Evolutionary conservation across 2,329 filamentous ascomycete species (phyloP).

Genomic region (Alternaria dauci): DNA sequence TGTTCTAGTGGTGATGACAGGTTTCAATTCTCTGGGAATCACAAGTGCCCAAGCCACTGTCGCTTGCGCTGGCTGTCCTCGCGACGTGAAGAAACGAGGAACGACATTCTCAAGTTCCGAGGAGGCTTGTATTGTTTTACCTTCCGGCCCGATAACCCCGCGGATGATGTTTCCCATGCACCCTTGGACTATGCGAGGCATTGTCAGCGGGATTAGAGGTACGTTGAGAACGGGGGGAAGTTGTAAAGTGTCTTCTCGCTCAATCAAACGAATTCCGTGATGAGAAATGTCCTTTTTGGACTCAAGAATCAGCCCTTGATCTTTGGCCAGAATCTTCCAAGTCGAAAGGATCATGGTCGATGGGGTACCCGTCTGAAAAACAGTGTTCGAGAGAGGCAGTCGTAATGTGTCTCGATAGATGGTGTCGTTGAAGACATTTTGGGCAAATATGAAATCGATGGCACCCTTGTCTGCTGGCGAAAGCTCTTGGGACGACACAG

Average conservation of each 20-base stretch:
- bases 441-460: constrained; percentile 36
- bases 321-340: constrained; percentile 26
- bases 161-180: constrained; percentile 83
- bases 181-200: constrained; percentile 67
- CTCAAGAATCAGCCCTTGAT: constrained; percentile 13
- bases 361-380: constrained; percentile 73
- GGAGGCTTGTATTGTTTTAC: constrained; percentile 67
- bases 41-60: constrained; percentile 79
- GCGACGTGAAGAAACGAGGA: constrained; percentile 62
- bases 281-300: constrained; percentile 26
- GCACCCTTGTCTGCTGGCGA: constrained; percentile 27
- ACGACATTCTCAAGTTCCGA: constrained; percentile 74
- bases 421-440: constrained; percentile 1
- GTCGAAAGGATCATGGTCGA: constrained; percentile 37
- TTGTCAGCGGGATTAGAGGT: constrained; percentile 70
- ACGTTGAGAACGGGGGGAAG: constrained; percentile 40
- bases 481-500: constrained; percentile 16
- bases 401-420: constrained; percentile 45
- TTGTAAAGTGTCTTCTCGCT: not conserved
- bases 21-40: constrained; percentile 53
- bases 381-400: constrained; percentile 78
- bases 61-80: constrained; percentile 53
- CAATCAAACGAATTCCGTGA: constrained; percentile 23
- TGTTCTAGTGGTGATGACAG: constrained; percentile 9
- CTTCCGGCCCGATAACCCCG: constrained; percentile 61